Base-by-base conservation (phyloP, 1,284 basidiomycete species). In the Cutaneotrichosporon spelunceum region DNA sequence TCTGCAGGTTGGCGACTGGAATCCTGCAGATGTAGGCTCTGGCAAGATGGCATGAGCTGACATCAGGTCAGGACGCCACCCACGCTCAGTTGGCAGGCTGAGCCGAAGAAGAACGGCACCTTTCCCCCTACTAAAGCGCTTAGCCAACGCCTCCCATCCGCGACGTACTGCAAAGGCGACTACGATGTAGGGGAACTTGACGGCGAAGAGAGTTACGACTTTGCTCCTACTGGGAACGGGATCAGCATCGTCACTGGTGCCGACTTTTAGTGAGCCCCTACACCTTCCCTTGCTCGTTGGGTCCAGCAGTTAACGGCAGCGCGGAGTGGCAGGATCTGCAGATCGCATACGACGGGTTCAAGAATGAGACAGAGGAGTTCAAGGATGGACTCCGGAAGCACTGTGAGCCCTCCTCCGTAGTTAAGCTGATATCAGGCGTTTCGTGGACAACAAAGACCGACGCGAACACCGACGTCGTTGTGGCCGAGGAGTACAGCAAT, bases 1-100 rank as follows among this genome's bases (percentile, higher is more conserved):
- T 10, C 44, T 78, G 26, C 50, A 64, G 10, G 70, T 76, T 0
- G 72, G 63, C 11, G 66, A 72, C 42, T 78, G 76, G 76, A 63
- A 70, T 58, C 70, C 72, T 0, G 62, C 62, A 3, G 56, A 74
- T 21, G 75, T 75, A 45, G 67, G 73, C 42, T 26, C 16, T n/a
- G n/a, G n/a, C n/a, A n/a, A n/a, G n/a, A 23, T 4, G 8, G 19
- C n/a, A 16, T 2, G 24, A 49, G 34, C 60, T 62, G 27, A 65
- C 49, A 23, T 0, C 52, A 67, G 63, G 56, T 19, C 27, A 45
- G 30, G 33, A 66, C 54, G 21, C 62, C 68, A 4, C 74, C 75
- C 11, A 33, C 52, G 8, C 49, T 75, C 5, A 49, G 53, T 30
- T 76, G 69, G 66, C 60, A 59, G 52, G 19, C 60, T 11, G 71